phyloP scores from a whole-genome alignment of 495 filamentous ascomycete genomes.

The Penicillium longicatenatum region DNA sequence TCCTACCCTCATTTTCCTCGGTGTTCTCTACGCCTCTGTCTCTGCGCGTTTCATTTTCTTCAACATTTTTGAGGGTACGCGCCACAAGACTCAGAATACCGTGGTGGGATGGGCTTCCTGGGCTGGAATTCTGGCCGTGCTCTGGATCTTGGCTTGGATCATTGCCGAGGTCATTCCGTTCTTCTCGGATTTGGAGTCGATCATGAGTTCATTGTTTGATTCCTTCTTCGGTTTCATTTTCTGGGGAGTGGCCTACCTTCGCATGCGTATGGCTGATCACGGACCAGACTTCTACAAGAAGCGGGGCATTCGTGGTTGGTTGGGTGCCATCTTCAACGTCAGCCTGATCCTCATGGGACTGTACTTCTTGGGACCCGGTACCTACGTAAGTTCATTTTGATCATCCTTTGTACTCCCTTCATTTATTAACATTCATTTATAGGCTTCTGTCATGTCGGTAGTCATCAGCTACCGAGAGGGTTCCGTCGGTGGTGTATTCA shows the following conservation, averaged over 20 bases:
- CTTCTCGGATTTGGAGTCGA: conserved; percentile 78
- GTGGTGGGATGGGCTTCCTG: conserved; percentile 79
- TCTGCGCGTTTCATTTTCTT: conserved; percentile 88
- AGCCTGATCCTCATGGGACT: conserved; percentile 69
- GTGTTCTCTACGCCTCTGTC: conserved; percentile 85
- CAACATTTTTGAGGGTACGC: conserved; percentile 73
- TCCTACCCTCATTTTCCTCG: conserved; percentile 85
- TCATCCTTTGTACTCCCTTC: neutral
- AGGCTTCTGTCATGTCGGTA: conserved; percentile 65
- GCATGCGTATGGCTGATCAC: conserved; percentile 73
- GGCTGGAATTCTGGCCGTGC: conserved; percentile 69
- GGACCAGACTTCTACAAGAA: conserved; percentile 60
- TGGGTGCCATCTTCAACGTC: conserved; percentile 65
- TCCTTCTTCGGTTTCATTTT: conserved; percentile 95
- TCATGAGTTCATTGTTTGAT: conserved; percentile 90
- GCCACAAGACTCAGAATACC: conserved; percentile 76
- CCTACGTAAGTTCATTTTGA: conserved; percentile 62
- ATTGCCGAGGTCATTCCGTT: conserved; percentile 90
- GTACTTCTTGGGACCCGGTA: conserved; percentile 75
- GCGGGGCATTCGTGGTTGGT: conserved; percentile 60
- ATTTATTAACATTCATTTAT: conserved; percentile 10
- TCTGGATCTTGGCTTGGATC: conserved; percentile 79
- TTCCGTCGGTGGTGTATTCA: conserved; percentile 59
- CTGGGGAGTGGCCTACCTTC: conserved; percentile 86
- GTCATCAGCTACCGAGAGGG: conserved; percentile 58